Base-by-base conservation (phyloP, 345 rosid species). In the rapeseed (Brassica napus) region DNA sequence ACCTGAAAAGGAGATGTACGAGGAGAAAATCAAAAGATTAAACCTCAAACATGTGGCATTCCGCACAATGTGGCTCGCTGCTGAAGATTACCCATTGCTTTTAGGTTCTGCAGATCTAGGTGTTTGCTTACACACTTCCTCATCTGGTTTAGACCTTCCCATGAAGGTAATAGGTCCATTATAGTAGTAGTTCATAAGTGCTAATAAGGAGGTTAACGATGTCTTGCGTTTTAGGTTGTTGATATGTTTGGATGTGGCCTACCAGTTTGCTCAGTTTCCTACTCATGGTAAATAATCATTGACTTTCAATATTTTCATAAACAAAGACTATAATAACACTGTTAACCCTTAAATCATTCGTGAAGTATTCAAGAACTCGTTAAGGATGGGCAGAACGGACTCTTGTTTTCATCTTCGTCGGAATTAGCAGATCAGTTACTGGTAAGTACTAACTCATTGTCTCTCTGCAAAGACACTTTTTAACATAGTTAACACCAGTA, bases 231-330 rank as follows among this genome's bases (percentile, higher is more conserved):
- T 31, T 77, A 95, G 99, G 98, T 95, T 49, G 99, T 95, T 77
- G 99, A 95, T 83, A 95, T 95, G 99, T 90, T 95, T 52, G 99
- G 99, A 72, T 93, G 97, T 79, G 98, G 99, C 64, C 86, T 95
- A 18, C 98, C 99, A 66, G 98, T 93, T 65, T 95, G 99, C 68
- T 94, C 97, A n/a, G 97, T 88, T 81, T 89, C 98, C 62, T 95
- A 90, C 89, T 91, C 99, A 42, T 93, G 99, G 98, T 95, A 87
- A 80, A 64, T 35, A 57, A 24, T 71, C 77, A 37, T 8, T 16
- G 24, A 55, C 42, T 75, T 69, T n/a, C 39, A 32, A 4, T 75
- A 54, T 23, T 80, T 14, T 21, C 62, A 30, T 9, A 3, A 58
- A 58, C 73, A 58, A 63, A 74, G 58, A 37, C 75, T 54, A 35